phyloP scores from a whole-genome alignment of 1,139 yeast species.

The Suhomyces chickasaworum region DNA sequence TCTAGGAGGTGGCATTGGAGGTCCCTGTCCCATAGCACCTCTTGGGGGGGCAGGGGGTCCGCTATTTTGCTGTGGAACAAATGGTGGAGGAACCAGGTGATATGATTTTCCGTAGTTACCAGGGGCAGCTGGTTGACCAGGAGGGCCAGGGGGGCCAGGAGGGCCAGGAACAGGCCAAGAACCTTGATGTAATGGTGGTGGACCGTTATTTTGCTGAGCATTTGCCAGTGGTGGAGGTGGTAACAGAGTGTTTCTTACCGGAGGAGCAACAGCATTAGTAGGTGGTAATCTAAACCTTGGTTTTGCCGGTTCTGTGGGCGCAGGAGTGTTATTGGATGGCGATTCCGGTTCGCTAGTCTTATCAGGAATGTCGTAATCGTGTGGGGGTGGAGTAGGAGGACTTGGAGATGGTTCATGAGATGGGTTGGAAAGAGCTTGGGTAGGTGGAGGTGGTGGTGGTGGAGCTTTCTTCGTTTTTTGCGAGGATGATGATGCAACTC shows the following conservation, averaged over 20 bases:
- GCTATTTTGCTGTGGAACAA: constrained; percentile 2
- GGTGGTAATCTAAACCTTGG: constrained; percentile 34
- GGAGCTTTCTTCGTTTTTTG: constrained; percentile 42
- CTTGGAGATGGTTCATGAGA: constrained; percentile 7
- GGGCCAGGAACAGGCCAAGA: constrained; percentile 18
- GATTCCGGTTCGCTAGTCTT: constrained; percentile 9
- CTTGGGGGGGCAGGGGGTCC: neutral
- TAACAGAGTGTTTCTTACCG: constrained; percentile 15
- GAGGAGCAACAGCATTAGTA: constrained; percentile 27
- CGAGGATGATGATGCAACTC: constrained; percentile 9
- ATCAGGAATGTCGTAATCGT: constrained; percentile 1
- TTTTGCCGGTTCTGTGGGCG: constrained; percentile 19
- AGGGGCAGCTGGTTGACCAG: constrained; percentile 22
- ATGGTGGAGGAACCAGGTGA: constrained; percentile 12
- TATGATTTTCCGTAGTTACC: constrained; percentile 22
- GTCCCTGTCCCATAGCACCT: neutral
- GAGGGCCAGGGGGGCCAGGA: no score
- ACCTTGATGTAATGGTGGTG: constrained; percentile 10
- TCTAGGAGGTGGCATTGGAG: constrained; percentile 12
- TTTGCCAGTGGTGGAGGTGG: constrained; percentile 12
- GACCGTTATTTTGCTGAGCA: neutral
- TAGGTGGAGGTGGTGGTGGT: constrained; percentile 52
- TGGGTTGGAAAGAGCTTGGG: constrained; percentile 11
- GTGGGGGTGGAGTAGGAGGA: constrained; percentile 3
- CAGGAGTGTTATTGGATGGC: constrained; percentile 19